Percentiles rank a stretch among this genome's conserved stretches.
phyloP scores from a whole-genome alignment of 768 basidiomycete genomes.

The Lepiota venenata region DNA sequence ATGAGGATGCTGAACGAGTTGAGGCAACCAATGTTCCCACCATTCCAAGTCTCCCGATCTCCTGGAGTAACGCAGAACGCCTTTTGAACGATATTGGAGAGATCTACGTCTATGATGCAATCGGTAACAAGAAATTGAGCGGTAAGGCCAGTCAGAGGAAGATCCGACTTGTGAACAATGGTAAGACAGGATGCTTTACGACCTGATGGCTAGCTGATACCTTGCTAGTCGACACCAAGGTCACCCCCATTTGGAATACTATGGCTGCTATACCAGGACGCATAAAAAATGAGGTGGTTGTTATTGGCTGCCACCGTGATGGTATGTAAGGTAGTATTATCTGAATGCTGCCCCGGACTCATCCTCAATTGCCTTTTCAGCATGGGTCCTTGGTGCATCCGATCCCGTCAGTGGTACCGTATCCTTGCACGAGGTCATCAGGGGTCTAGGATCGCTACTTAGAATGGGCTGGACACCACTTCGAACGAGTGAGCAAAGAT shows the following conservation, averaged over 20 bases:
- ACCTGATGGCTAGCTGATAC: background rate
- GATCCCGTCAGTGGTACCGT: constrained; percentile 83
- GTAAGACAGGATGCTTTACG: constrained; percentile 23
- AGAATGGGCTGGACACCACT: constrained; percentile 81
- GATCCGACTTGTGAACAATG: constrained; percentile 54
- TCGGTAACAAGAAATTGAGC: constrained; percentile 34
- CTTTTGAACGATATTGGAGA: constrained; percentile 56
- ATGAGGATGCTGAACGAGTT: constrained; percentile 69
- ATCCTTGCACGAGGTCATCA: constrained; percentile 71
- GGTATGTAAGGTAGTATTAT: constrained; percentile 39
- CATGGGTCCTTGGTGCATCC: constrained; percentile 78
- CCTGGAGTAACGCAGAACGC: constrained; percentile 77
- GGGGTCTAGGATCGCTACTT: constrained; percentile 67
- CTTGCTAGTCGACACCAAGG: constrained; percentile 60
- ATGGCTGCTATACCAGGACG: constrained; percentile 83
- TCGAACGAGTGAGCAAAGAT: constrained; percentile 39
- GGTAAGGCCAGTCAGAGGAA: constrained; percentile 46
- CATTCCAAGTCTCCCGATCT: constrained; percentile 89
- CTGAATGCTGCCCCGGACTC: background rate
- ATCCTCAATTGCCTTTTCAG: constrained; percentile 20
- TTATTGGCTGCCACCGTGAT: constrained; percentile 89
- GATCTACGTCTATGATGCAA: constrained; percentile 23
- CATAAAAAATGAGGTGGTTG: constrained; percentile 79
- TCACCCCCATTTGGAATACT: constrained; percentile 88
- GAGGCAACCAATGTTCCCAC: constrained; percentile 59